These are phyloP conservation scores for Ascochyta viciae-villosae DNA, from an alignment of 2,329 filamentous ascomycete genomes.

Conservation along the genomic window DNA sequence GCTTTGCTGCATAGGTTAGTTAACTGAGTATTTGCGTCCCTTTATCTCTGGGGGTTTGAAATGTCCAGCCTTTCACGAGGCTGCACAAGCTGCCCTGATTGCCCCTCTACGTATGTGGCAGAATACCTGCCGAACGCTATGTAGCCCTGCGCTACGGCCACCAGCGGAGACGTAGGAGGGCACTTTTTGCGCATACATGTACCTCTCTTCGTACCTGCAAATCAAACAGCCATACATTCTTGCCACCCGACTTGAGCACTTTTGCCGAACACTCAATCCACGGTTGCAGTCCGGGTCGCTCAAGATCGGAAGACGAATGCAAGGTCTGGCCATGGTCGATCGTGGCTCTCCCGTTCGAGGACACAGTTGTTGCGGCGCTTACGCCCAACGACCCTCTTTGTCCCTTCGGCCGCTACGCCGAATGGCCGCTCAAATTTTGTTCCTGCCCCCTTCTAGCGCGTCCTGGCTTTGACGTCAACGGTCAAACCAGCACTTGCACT, in stretches of 20 bases:
- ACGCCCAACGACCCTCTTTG: constrained; percentile 9
- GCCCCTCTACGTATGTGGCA: constrained; percentile 5
- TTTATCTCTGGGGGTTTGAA: background rate
- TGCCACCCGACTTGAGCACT: background rate
- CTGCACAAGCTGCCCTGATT: background rate
- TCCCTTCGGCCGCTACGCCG: constrained; percentile 6
- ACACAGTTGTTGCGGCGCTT: constrained; percentile 1
- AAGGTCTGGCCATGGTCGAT: constrained; percentile 7
- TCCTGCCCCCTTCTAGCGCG: constrained; percentile 15
- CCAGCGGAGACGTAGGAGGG: constrained; percentile 22
- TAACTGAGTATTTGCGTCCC: background rate
- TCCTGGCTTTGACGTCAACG: constrained; percentile 7
- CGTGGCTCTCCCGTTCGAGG: background rate
- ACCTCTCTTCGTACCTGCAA: background rate
- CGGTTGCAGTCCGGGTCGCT: background rate
- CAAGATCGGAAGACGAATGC: background rate
- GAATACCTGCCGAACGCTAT: constrained; percentile 6
- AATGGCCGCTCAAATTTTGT: constrained; percentile 9
- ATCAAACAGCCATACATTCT: background rate
- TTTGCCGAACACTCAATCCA: background rate
- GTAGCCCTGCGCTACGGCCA: constrained; percentile 25
- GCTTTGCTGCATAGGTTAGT: background rate
- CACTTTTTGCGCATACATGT: background rate
- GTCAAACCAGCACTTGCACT: background rate
- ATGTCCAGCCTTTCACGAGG: background rate